Evolutionary conservation across 2,329 filamentous ascomycete species (phyloP).

Genomic region (Alternaria viburni): DNA sequence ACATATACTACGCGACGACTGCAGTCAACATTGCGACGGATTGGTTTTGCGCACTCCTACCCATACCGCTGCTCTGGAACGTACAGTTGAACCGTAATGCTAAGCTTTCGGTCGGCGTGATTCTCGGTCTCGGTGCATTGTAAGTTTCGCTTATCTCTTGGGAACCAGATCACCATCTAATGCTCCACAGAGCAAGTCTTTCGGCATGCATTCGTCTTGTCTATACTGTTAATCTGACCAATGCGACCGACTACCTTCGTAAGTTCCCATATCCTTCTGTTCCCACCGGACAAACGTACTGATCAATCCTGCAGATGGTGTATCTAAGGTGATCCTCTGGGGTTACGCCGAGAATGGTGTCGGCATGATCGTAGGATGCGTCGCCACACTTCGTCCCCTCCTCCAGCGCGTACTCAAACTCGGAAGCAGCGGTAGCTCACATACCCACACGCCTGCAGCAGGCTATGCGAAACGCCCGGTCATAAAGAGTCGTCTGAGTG

Average conservation of each 20-base stretch:
- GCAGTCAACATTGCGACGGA: slow-evolving; percentile 13
- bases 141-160: slow-evolving; percentile 9
- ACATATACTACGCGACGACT: slow-evolving; percentile 12
- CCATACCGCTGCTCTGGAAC: slow-evolving; percentile 13
- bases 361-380: slow-evolving; percentile 11
- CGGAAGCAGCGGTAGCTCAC: slow-evolving; percentile 5
- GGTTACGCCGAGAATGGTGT: slow-evolving; percentile 12
- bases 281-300: not conserved
- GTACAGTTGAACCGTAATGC: slow-evolving; percentile 12
- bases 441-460: slow-evolving; percentile 3
- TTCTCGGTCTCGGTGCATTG: slow-evolving; percentile 15
- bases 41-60: slow-evolving; percentile 12
- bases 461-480: slow-evolving; percentile 5
- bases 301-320: not conserved
- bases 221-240: slow-evolving; percentile 10
- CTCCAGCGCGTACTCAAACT: slow-evolving; percentile 12
- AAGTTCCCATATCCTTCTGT: not conserved
- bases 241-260: slow-evolving; percentile 7
- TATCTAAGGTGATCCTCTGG: slow-evolving; percentile 11
- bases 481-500: slow-evolving; percentile 10
- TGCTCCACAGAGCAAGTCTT: slow-evolving; percentile 4
- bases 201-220: slow-evolving; percentile 13
- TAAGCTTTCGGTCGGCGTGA: slow-evolving; percentile 14
- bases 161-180: slow-evolving; percentile 3
- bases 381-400: slow-evolving; percentile 11